Percentiles rank a stretch among this genome's conserved stretches.
These are phyloP conservation scores for Colletotrichum gigasporum DNA, from an alignment of 2,329 filamentous ascomycete genomes.

Conservation along the genomic window DNA sequence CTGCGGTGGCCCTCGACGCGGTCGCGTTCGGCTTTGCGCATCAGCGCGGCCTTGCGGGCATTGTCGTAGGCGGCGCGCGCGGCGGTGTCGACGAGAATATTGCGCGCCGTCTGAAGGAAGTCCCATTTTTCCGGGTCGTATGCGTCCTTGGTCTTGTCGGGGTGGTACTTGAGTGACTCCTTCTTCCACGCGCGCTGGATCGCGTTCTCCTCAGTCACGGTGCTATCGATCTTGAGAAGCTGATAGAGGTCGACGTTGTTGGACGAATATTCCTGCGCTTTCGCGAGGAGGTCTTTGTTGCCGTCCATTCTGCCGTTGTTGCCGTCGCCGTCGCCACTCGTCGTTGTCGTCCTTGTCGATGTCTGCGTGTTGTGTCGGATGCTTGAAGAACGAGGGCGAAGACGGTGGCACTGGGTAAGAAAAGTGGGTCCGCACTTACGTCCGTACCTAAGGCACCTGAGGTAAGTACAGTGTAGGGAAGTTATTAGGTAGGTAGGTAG, in stretches of 20 bases:
- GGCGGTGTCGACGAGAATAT: slow-evolving; percentile 77
- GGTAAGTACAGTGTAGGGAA: too few species aligned
- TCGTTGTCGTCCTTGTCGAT: too few species aligned
- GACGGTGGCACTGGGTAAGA: too few species aligned
- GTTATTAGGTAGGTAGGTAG: too few species aligned
- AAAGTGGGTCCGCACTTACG: too few species aligned
- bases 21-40: slow-evolving; percentile 76
- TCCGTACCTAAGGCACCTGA: too few species aligned
- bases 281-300: slow-evolving; percentile 59
- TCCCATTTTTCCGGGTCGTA: slow-evolving; percentile 88
- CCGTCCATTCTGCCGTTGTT: slow-evolving; percentile 37
- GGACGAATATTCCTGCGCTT: slow-evolving; percentile 67
- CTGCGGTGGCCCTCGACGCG: slow-evolving; percentile 78
- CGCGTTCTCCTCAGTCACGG: slow-evolving; percentile 70
- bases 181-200: slow-evolving; percentile 87
- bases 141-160: slow-evolving; percentile 83
- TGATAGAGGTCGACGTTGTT: slow-evolving; percentile 80
- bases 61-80: slow-evolving; percentile 83
- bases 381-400: too few species aligned
- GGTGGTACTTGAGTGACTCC: slow-evolving; percentile 89
- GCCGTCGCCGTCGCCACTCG: too few species aligned
- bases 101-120: slow-evolving; percentile 84
- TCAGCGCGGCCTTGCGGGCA: slow-evolving; percentile 74
- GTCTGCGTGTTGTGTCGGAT: too few species aligned
- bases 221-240: slow-evolving; percentile 73